Evolutionary conservation across 352 stramenopile species (phyloP).

Genomic region (Achlya hypogyna): DNA sequence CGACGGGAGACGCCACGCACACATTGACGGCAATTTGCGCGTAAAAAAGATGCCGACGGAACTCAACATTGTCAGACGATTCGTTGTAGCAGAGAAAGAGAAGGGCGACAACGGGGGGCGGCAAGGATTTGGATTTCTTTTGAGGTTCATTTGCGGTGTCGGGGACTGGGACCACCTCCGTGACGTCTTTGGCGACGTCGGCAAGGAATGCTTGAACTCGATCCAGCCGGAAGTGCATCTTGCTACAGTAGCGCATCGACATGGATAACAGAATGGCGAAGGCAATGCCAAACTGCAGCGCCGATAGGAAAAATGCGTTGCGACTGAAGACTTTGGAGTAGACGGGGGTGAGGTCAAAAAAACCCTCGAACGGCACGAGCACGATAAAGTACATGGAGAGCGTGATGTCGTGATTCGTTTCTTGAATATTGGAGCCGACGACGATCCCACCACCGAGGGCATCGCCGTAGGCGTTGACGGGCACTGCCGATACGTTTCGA

Average conservation of each 20-base stretch:
- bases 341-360: constrained; percentile 39
- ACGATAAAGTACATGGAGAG: constrained; percentile 82
- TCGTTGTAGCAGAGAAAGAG: constrained; percentile 68
- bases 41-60: constrained; percentile 74
- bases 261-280: constrained; percentile 41
- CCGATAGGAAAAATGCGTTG: constrained; percentile 43
- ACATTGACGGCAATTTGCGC: constrained; percentile 46
- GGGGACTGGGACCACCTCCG: not conserved
- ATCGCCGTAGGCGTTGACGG: constrained; percentile 71
- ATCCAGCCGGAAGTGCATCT: constrained; percentile 77
- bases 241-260: constrained; percentile 43
- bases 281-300: constrained; percentile 39
- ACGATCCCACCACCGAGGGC: constrained; percentile 43
- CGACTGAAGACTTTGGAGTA: constrained; percentile 80
- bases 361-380: constrained; percentile 44
- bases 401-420: constrained; percentile 48
- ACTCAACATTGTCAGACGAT: constrained; percentile 36
- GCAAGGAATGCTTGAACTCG: constrained; percentile 66
- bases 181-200: constrained; percentile 35
- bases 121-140: not conserved
- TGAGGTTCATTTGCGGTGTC: not conserved
- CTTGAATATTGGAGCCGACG: constrained; percentile 46
- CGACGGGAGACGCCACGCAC: constrained; percentile 40
- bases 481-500: constrained; percentile 45
- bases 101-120: constrained; percentile 37